These are phyloP conservation scores for Gilbertella persicaria DNA, from an alignment of 371 early-diverging fungal genomes.

Conservation along the genomic window DNA sequence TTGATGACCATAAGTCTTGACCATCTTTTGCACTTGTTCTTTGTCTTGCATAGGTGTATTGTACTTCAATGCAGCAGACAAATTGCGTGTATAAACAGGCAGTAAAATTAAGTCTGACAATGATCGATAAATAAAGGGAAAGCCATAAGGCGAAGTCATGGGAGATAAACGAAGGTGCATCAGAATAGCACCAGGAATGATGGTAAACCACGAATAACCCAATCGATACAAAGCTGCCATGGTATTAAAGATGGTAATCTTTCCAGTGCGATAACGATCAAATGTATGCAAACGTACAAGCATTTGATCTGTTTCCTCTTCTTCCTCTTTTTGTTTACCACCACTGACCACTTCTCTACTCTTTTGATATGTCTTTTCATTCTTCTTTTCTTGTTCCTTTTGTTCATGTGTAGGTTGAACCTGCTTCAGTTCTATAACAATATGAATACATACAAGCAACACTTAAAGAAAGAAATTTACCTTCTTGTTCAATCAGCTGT, in stretches of 20 bases:
- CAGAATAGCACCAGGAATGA: constrained; percentile 38
- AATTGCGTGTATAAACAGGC: constrained; percentile 40
- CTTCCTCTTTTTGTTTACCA: neutral
- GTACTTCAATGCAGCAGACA: constrained; percentile 25
- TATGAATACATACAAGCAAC: neutral
- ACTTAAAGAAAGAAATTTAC: constrained; percentile 10
- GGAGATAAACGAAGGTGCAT: constrained; percentile 47
- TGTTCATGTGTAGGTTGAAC: constrained; percentile 14
- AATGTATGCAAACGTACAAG: constrained; percentile 25
- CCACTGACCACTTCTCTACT: constrained; percentile 1
- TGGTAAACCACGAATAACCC: constrained; percentile 39
- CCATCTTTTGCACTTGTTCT: constrained; percentile 16
- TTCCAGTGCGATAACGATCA: constrained; percentile 28
- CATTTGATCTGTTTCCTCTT: constrained; percentile 6
- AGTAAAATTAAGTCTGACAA: constrained; percentile 35
- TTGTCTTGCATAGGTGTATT: constrained; percentile 26
- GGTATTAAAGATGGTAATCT: constrained; percentile 39
- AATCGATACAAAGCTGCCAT: constrained; percentile 38
- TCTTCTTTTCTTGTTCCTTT: constrained; percentile 15
- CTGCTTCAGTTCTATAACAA: constrained; percentile 12
- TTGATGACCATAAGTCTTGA: constrained; percentile 27
- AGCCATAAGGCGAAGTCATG: constrained; percentile 43
- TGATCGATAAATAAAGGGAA: constrained; percentile 46
- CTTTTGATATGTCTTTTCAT: constrained; percentile 6
- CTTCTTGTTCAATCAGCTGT: constrained; percentile 25